Conservation (phyloP, 2,329 filamentous ascomycete genomes). For the Davidsoniella virescens region DNA sequence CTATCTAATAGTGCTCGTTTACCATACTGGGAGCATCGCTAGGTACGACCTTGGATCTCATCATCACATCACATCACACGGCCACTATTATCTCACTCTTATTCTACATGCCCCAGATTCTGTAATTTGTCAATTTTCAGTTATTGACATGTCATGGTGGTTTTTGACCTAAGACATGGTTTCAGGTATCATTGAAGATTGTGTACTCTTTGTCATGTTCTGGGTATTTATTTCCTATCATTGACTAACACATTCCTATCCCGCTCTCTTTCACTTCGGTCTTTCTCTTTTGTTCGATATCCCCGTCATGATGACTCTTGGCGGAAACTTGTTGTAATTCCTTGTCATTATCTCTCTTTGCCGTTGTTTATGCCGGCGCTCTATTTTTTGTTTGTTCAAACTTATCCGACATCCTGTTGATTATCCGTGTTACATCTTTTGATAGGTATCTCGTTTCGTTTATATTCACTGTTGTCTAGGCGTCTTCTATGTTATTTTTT, state of each 20-base stretch:
- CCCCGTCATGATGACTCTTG: slow-evolving; percentile 1
- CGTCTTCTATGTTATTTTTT: slow-evolving; percentile 11
- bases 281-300: slow-evolving; percentile 4
- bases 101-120: too few relatives aligned
- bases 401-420: background rate
- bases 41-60: too few relatives aligned
- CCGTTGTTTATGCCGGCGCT: slow-evolving; percentile 4
- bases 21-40: too few relatives aligned
- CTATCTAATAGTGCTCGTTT: too few relatives aligned
- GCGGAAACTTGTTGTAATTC: slow-evolving; percentile 6
- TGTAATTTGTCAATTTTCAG: too few relatives aligned
- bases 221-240: background rate
- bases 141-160: too few relatives aligned
- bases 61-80: too few relatives aligned
- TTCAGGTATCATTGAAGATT: background rate
- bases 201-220: background rate
- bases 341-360: background rate
- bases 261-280: background rate
- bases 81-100: too few relatives aligned
- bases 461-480: slow-evolving; percentile 13
- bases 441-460: slow-evolving; percentile 2
- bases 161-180: too few relatives aligned
- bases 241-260: background rate
- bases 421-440: slow-evolving; percentile 9
- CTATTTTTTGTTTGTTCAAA: background rate